Conservation (phyloP, 139 green algal species). For the Chlamydomonas asymmetrica region DNA sequence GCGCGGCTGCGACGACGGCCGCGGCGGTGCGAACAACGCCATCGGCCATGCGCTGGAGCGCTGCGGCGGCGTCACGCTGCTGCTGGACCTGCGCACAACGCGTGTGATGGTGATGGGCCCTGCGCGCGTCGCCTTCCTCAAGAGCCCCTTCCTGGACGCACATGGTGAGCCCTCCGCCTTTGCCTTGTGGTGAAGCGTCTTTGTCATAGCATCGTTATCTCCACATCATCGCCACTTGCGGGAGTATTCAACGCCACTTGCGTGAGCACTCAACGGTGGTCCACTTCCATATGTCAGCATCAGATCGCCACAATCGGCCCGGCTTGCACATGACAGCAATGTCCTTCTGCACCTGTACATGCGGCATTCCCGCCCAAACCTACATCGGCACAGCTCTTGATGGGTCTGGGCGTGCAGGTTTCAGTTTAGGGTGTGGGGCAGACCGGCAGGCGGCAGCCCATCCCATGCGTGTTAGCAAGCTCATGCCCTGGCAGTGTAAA, state of each 20-base stretch:
- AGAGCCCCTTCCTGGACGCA: constrained; percentile 41
- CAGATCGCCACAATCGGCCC: not conserved
- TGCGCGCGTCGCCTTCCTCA: constrained; percentile 6
- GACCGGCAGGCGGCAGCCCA: no score
- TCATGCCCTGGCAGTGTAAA: not conserved
- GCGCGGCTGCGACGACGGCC: constrained; percentile 24
- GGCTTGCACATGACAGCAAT: no score
- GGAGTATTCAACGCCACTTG: not conserved
- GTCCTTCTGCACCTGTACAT: no score
- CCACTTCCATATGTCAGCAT: not conserved
- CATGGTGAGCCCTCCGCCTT: constrained; percentile 33
- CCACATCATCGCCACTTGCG: not conserved
- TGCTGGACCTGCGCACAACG: constrained; percentile 32
- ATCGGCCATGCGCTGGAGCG: constrained; percentile 30
- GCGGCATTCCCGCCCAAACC: no score
- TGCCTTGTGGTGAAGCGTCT: no score
- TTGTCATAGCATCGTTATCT: not conserved
- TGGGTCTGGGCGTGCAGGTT: no score
- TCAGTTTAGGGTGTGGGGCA: no score
- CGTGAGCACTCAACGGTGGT: not conserved
- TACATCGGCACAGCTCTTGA: no score
- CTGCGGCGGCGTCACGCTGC: constrained; percentile 20
- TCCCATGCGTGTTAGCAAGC: no score
- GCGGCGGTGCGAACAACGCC: constrained; percentile 26
- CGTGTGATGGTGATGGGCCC: constrained; percentile 27